These are phyloP conservation scores for Russula olivacea DNA, from an alignment of 768 basidiomycete species.

Conservation along the genomic window DNA sequence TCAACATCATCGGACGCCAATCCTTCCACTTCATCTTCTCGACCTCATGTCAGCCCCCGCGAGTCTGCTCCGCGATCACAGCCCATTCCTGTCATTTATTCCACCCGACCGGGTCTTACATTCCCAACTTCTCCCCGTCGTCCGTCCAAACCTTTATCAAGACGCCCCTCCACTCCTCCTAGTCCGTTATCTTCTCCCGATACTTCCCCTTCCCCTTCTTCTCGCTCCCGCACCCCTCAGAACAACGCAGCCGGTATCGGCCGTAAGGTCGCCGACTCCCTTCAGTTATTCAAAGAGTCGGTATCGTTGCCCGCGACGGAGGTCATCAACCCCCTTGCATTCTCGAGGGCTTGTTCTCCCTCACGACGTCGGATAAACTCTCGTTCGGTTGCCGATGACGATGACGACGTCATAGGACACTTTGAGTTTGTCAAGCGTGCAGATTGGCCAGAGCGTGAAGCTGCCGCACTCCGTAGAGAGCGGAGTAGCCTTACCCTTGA, in stretches of 20 bases:
- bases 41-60: conserved; percentile 15
- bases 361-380: conserved; percentile 33
- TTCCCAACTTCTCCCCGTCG: conserved; percentile 18
- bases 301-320: conserved; percentile 36
- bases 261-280: conserved; percentile 76
- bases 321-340: conserved; percentile 32
- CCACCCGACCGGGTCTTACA: conserved; percentile 11
- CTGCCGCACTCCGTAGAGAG: conserved; percentile 61
- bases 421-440: conserved; percentile 81
- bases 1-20: conserved; percentile 6
- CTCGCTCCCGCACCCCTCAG: conserved; percentile 33
- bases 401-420: conserved; percentile 54
- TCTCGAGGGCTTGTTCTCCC: conserved; percentile 28
- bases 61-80: conserved; percentile 18
- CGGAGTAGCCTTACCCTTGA: conserved; percentile 59
- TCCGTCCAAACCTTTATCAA: conserved; percentile 23
- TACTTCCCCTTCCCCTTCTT: conserved; percentile 32
- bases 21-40: conserved; percentile 17
- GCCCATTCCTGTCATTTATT: conserved; percentile 8
- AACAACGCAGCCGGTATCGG: conserved; percentile 46
- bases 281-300: conserved; percentile 80
- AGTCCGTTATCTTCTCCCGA: conserved; percentile 33
- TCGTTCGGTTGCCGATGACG: conserved; percentile 32
- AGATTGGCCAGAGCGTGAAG: conserved; percentile 79
- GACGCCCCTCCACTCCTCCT: conserved; percentile 25